Evolutionary conservation across 163 green algal species (phyloP), one percentile per base, ranked within the genome.

Genomic region (Scenedesmus sp.): DNA sequence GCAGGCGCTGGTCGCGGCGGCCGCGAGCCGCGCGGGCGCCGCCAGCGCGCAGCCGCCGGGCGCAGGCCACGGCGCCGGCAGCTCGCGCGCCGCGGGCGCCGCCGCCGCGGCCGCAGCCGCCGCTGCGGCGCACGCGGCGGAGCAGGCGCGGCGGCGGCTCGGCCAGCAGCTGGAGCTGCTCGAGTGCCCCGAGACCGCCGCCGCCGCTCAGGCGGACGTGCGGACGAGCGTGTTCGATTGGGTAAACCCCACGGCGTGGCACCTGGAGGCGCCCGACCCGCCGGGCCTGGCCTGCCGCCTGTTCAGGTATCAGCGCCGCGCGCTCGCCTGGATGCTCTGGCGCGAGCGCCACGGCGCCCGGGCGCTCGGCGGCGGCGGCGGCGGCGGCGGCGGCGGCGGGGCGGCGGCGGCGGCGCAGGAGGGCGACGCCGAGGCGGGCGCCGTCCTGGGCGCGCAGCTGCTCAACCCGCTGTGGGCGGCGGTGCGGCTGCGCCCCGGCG

Each of bases 321-420:
- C 78, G 0, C 60, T 91, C 28, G 66, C 84, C 0, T 91, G 86
- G 86, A 89, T 91, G 86, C 4, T 66, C 17, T 91, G 83, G 83
- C 58, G 86, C 0, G 86, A 90, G 70, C 28, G 53, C 53, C 34
- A 56, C 22, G 75, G 62, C 13, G 28, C 14, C 9, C 42, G 28
- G 33, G 28, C 3, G 15, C 10, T 4, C 51, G 50, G 63, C 73
- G 66, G 60, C 74, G 62, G 74, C 60, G 74, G 48, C 60, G 63
- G 72, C 70, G 48, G 70, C 50, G 24, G 31, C 33, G 48, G 50
- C 51, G 42, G 67, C 51, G 45, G 26, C 15, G 10, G 54, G 69
- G 18, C 50, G 26, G 51, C 24, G 48, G 54, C 20, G 45, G 57
- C 60, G 47, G 34, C 5, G 29, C 31, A 73, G 58, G 26, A 56